A percentile compares a stretch with the other conserved stretches of the same genome.
phyloP scores from a whole-genome alignment of 345 rosid species.

The Eucalyptus leucophloia region DNA sequence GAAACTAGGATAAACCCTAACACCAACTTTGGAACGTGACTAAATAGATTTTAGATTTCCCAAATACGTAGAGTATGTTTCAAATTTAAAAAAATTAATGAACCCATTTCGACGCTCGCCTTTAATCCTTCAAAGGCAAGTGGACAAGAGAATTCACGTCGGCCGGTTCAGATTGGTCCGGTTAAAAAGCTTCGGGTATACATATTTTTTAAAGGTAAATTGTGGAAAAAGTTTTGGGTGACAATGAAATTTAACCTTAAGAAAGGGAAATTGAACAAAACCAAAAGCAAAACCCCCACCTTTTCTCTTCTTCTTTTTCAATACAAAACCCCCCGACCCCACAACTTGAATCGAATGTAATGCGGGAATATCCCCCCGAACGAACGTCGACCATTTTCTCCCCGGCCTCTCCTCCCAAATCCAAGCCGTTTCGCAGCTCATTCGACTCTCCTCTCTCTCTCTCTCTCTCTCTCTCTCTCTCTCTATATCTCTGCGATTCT shows the following conservation, averaged over 20 bases:
- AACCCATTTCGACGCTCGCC: no score
- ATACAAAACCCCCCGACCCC: background rate
- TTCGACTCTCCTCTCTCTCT: background rate
- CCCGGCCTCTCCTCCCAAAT: background rate
- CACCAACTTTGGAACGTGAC: fast-evolving
- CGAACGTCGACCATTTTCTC: background rate
- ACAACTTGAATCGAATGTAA: background rate
- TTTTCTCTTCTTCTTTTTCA: no score
- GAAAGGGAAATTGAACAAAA: background rate
- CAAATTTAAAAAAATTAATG: no score
- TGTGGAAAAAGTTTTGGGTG: background rate
- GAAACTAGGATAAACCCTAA: no score
- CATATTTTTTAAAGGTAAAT: background rate
- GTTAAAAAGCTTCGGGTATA: background rate
- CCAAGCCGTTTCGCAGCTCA: background rate
- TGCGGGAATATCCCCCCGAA: background rate
- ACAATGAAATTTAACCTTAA: background rate
- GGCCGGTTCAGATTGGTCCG: background rate
- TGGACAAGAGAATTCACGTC: background rate
- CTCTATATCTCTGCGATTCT: background rate
- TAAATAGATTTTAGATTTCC: fast-evolving
- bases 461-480: background rate
- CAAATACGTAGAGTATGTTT: fast-evolving
- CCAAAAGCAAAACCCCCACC: background rate
- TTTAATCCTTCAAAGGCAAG: background rate